Evolutionary conservation across 768 basidiomycete genomes (phyloP), one percentile per base, ranked within the genome.

Genomic region (Clitopilus hobsonii): DNA sequence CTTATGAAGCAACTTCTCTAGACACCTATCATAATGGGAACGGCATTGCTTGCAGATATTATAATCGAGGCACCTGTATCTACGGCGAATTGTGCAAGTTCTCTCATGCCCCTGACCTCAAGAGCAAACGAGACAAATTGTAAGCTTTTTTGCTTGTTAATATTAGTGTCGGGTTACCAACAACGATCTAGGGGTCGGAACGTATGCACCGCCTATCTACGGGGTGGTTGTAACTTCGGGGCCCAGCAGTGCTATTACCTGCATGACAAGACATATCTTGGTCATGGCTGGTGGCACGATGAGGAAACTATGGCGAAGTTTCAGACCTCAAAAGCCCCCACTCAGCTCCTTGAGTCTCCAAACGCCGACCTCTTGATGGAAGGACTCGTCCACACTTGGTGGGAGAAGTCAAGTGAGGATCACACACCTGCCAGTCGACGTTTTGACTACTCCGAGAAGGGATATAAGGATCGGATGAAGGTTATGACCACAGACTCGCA

Each of bases 71-170:
- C 14, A 78, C 77, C 0, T 84, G 83, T 61, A 63, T 56, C 7
- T 67, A 72, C 1, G 79, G 81, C 0, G 52, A 18, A 7, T 54
- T 57, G 1, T 85, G 83, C 59, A 54, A 55, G 16, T 83, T 70
- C 64, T 80, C 75, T 18, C 82, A 85, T 61, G 77, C 80, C 0
- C 81, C 82, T 0, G 81, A 84, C 56, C 60, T 71, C 29, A 79
- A 76, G 63, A 84, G 82, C 56, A 71, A 81, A 11, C 71, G 82
- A n/a, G 79, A 85, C 58, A 72, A 75, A 10, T 63, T 83, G 84
- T 84, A 54, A 57, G 81, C 22, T 20, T 11, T 3, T n/a, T 16
- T 20, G n/a, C 41, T 3, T 36, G 4, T 3, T 4, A n/a, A 14
- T 3, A 10, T 36, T n/a, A 36, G 32, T n/a, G 13, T 36, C n/a